Evolutionary conservation across 805 yeast species (phyloP).

Genomic region (Zygosaccharomyces rouxii): DNA sequence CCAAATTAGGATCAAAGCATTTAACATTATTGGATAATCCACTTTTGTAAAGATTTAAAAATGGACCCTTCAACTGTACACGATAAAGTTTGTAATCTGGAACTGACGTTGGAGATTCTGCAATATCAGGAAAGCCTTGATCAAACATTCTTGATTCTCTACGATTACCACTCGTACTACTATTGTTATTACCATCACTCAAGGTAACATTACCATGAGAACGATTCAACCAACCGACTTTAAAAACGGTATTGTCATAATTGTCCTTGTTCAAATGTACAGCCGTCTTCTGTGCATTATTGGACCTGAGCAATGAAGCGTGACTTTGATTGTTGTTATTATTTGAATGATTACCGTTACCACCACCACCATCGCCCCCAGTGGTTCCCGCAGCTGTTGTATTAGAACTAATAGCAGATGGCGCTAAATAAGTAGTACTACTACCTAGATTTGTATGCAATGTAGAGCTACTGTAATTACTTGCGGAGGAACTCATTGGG

Average conservation of each 20-base stretch:
- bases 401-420: neutral
- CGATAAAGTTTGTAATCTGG: constrained; percentile 45
- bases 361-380: neutral
- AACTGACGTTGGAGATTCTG: constrained; percentile 18
- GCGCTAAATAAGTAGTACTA: neutral
- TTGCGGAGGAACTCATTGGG: neutral
- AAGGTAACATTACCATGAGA: constrained; percentile 32
- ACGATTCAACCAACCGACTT: constrained; percentile 59
- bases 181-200: neutral
- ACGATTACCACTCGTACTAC: constrained; percentile 7
- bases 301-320: neutral
- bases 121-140: constrained; percentile 7
- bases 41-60: constrained; percentile 56
- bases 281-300: neutral
- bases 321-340: neutral
- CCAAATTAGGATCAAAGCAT: constrained; percentile 35
- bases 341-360: neutral
- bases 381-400: neutral
- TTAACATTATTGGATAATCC: constrained; percentile 44
- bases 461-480: constrained; percentile 1
- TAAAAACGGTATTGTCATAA: constrained; percentile 41
- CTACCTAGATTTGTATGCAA: constrained; percentile 1
- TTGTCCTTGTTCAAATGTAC: constrained; percentile 26
- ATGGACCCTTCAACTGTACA: constrained; percentile 69
- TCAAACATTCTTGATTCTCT: constrained; percentile 29